These are phyloP conservation scores for Hypoxylon sp. DNA, from an alignment of 2,329 filamentous ascomycete genomes.

Conservation along the genomic window DNA sequence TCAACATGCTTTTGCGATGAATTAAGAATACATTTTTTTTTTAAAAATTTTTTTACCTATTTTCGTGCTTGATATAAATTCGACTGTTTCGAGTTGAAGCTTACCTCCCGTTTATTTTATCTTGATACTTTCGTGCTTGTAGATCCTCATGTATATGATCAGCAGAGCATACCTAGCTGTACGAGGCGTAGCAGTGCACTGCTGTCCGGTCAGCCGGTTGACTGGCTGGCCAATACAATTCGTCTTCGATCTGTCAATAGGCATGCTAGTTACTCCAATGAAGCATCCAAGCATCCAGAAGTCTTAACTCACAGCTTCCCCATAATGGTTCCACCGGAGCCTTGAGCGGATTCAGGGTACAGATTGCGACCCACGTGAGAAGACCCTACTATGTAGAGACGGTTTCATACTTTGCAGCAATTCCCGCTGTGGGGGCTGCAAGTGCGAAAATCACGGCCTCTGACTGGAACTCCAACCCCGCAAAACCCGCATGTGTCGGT, in stretches of 20 bases:
- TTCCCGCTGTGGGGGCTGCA: constrained; percentile 31
- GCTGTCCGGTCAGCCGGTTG: background rate
- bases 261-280: background rate
- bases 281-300: background rate
- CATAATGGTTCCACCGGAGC: background rate
- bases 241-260: background rate
- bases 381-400: constrained; percentile 3
- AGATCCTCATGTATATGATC: background rate
- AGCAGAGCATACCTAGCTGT: background rate
- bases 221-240: background rate
- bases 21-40: constrained; percentile 1
- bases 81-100: background rate
- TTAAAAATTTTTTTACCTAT: background rate
- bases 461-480: constrained; percentile 19
- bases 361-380: constrained; percentile 13
- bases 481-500: constrained; percentile 24
- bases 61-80: background rate
- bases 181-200: background rate
- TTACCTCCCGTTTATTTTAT: background rate
- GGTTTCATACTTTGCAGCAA: constrained; percentile 22
- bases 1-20: constrained; percentile 1
- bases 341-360: background rate
- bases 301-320: background rate
- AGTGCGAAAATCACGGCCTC: constrained; percentile 9
- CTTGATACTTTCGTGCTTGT: background rate